Evolutionary conservation across 2,329 filamentous ascomycete genomes (phyloP), one percentile per base, ranked within the genome.

Genomic region (Epichloe amarillans): DNA sequence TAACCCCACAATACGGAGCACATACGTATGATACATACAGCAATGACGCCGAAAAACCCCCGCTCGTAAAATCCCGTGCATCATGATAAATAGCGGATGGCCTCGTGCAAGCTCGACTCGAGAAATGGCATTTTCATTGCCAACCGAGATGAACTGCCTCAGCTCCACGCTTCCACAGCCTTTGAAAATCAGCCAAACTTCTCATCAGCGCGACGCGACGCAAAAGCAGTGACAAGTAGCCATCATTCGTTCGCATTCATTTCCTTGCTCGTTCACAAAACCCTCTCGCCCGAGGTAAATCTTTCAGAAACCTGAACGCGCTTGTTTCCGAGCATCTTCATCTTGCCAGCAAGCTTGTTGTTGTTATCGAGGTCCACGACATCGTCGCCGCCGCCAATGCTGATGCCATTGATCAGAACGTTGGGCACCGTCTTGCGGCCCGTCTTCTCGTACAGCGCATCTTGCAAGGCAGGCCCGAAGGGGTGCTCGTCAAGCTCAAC

Each of bases 311-410:
- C 69, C 40, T 70, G 62, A 35, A 79, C 62, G 53, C 81, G 76
- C 63, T 84, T 87, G 23, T 84, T 86, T 30, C 82, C 89, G 64
- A 95, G 73, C 26, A 76, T 75, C 64, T 79, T 80, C 55, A 97
- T 76, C 65, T 82, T 93, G 51, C 78, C 76, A 7, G 81, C 76
- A 54, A 97, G 72, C 52, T 79, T 77, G 55, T 83, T 82, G 35
- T 76, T 74, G 30, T 72, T 66, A 63, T 90, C 81, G 54, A 97
- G 71, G 26, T 78, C 82, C 46, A 80, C 77, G 51, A 98, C 78
- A 54, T 96, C 88, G 63, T 97, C 91, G 47, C 88, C 82, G 21
- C 93, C 93, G 45, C 93, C 93, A 54, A 97, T 88, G 66, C 86
- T 93, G 65, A 84, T 82, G 44, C 88, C 89, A 61, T 88, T 87